Base-by-base conservation (phyloP, 257 asterid species). In the Salvia rosmarinus region DNA sequence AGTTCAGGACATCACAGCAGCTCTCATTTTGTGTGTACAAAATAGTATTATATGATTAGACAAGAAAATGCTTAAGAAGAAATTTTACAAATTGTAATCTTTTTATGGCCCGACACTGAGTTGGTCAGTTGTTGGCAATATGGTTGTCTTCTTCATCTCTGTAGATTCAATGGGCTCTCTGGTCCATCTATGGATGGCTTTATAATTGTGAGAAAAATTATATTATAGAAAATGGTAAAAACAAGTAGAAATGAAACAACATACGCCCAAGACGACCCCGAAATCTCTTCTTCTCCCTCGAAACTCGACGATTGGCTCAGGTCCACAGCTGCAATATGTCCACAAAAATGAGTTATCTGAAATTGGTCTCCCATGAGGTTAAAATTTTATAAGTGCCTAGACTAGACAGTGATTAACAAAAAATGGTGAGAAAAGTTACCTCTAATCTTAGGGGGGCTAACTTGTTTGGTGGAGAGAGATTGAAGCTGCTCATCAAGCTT, bases 401-500 rank as follows among this genome's bases (percentile, higher is more conserved):
- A n/a, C n/a, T n/a, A n/a, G n/a, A n/a, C n/a, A n/a, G n/a, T n/a
- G n/a, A n/a, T n/a, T n/a, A n/a, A n/a, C n/a, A n/a, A n/a, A 10
- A 35, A 19, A 35, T 1, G 9, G 12, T 6, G 4, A 35, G 20
- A 39, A 9, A 35, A 44, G 0, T 7, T 72, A 90, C 96, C 96
- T 84, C 85, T 79, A 37, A 82, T 74, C 47, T 83, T 86, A 11
- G 92, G 85, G 16, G 86, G 61, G 58, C 25, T 71, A 56, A 46
- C 12, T 71, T 73, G 74, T 70, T 80, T 90, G 68, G 77, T 51
- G 25, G 95, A 78, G 65, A 89, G 66, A 43, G 96, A 80, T 51
- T 82, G 88, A 28, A 91, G 77, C 83, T 91, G 86, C 52, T 86
- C 87, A 74, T 91, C 97, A 30, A 91, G 96, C 81, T 89, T 79